Evolutionary conservation across 495 filamentous ascomycete species (phyloP).

Genomic region (Hypoxylon subgilvum): DNA sequence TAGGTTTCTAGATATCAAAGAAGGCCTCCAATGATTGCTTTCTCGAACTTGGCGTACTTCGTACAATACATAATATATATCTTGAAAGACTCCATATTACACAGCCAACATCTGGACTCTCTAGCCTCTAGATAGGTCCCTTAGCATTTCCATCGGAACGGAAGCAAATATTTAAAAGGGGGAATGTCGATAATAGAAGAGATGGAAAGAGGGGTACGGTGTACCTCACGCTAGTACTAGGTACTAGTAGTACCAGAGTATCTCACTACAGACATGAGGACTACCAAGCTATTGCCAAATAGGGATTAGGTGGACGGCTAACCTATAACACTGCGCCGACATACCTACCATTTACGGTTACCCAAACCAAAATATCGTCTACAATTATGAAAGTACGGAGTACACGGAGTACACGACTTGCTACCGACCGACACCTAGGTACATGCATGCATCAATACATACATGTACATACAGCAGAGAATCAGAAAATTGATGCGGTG

Average conservation of each 20-base stretch:
- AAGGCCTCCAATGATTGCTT: no score
- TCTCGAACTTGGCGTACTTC: no score
- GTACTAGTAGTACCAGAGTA: no score
- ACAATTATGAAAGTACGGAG: constrained; percentile 5
- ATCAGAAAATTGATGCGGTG: constrained; percentile 29
- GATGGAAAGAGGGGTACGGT: constrained; percentile 28
- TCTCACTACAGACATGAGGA: constrained; percentile 9
- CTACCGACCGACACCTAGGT: no score
- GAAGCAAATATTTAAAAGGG: constrained; percentile 22
- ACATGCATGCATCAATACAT: no score
- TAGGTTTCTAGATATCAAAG: no score
- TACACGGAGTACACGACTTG: constrained; percentile 17
- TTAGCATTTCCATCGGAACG: background rate
- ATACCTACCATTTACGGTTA: constrained; percentile 28
- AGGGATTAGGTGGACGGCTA: constrained; percentile 1
- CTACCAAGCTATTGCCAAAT: constrained; percentile 17
- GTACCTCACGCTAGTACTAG: background rate
- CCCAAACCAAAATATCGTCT: constrained; percentile 11
- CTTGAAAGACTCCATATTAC: no score
- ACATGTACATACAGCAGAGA: no score
- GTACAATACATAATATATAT: no score
- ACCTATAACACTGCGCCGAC: background rate
- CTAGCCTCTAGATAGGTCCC: no score
- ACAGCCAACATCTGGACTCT: no score
- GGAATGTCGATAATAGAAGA: no score